These are phyloP conservation scores for Pythium rishiriense DNA, from an alignment of 352 stramenopile species.

Conservation along the genomic window DNA sequence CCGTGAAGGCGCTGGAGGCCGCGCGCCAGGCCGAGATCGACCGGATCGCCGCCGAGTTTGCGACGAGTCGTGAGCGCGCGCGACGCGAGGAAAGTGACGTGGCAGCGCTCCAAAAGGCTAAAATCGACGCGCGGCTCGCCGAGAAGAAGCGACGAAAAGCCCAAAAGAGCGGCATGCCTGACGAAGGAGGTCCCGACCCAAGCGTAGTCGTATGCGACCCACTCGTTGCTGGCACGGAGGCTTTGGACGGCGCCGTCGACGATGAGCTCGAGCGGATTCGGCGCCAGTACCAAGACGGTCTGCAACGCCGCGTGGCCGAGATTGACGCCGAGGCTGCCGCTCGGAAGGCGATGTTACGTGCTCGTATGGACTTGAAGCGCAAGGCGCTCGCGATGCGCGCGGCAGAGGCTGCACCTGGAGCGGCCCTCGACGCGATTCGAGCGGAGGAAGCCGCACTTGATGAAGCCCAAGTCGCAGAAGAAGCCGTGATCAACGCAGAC, in stretches of 20 bases:
- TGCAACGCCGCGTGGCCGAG: constrained; percentile 5
- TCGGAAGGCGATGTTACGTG: constrained; percentile 8
- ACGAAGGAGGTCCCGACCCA: too few species aligned
- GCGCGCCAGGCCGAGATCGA: constrained; percentile 27
- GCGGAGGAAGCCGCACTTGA: not conserved
- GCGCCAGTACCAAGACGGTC: constrained; percentile 6
- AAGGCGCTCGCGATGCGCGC: constrained; percentile 8
- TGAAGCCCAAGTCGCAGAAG: not conserved
- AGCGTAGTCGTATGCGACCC: not conserved
- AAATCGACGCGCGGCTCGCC: constrained; percentile 9
- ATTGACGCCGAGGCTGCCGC: constrained; percentile 8
- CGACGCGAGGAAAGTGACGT: not conserved
- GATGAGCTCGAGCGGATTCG: constrained; percentile 12
- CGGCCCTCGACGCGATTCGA: not conserved
- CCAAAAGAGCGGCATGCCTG: not conserved
- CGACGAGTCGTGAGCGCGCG: not conserved
- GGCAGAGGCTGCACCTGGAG: not conserved
- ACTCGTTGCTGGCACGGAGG: not conserved
- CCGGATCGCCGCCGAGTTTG: constrained; percentile 30
- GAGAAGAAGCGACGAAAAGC: not conserved
- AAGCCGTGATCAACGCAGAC: constrained; percentile 6
- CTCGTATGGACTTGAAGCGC: constrained; percentile 17
- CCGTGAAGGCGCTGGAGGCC: constrained; percentile 18
- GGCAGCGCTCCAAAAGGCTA: not conserved
- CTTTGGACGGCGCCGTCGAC: constrained; percentile 9